Percentiles rank a stretch among this genome's conserved stretches.
These are phyloP conservation scores for Coemansia sp. DNA, from an alignment of 192 early-diverging fungal species.

Conservation along the genomic window DNA sequence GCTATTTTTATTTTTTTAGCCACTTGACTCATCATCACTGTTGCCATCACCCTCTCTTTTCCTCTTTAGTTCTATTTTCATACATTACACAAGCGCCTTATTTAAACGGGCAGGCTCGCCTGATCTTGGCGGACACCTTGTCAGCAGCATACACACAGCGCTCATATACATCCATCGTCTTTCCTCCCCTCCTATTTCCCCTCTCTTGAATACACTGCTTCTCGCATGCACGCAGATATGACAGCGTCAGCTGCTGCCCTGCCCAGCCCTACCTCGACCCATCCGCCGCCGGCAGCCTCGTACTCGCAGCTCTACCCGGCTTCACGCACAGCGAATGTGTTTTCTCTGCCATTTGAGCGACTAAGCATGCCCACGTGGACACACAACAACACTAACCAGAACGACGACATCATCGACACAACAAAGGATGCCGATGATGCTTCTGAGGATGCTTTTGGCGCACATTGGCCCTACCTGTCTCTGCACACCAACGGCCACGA, in stretches of 20 bases:
- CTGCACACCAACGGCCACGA: background rate
- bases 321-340: slow-evolving; percentile 26
- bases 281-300: background rate
- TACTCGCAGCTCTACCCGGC: slow-evolving; percentile 8
- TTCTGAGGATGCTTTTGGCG: background rate
- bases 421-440: background rate
- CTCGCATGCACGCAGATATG: slow-evolving; percentile 3
- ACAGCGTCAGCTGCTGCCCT: slow-evolving; percentile 13
- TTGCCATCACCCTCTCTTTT: background rate
- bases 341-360: slow-evolving; percentile 23
- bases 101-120: background rate
- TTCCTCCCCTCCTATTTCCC: background rate
- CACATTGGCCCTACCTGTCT: background rate
- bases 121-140: background rate
- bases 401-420: background rate
- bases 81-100: background rate
- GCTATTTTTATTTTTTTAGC: background rate
- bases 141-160: background rate
- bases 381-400: background rate
- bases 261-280: slow-evolving; percentile 2
- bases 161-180: background rate
- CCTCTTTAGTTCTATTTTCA: background rate
- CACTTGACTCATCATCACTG: slow-evolving; percentile 2
- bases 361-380: background rate
- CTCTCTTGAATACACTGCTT: background rate